phyloP scores from a whole-genome alignment of 2,329 filamentous ascomycete species.

The Alternaria brassicicola region DNA sequence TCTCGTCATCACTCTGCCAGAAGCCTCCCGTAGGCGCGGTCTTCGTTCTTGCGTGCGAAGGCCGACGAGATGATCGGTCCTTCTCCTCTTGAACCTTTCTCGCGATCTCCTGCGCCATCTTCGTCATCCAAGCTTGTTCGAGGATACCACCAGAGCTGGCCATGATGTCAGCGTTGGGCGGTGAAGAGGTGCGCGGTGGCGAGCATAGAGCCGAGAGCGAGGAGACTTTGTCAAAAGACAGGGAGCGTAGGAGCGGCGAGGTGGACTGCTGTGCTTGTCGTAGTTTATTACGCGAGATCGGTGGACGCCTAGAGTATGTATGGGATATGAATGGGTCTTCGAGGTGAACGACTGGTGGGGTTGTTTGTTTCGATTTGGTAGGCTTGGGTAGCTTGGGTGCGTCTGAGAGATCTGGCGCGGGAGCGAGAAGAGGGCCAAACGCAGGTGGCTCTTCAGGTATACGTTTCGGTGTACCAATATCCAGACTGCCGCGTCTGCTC shows the following conservation, averaged over 20 bases:
- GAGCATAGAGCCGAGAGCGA: constrained; percentile 35
- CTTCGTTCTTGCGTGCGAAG: constrained; percentile 12
- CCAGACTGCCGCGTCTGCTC: constrained; percentile 30
- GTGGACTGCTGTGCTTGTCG: constrained; percentile 42
- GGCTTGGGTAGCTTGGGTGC: constrained; percentile 34
- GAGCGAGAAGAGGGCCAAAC: constrained; percentile 32
- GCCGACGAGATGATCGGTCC: constrained; percentile 33
- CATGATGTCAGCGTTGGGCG: constrained; percentile 32
- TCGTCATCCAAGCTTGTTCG: constrained; percentile 85
- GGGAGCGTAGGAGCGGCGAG: constrained; percentile 45
- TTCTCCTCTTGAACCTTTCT: constrained; percentile 88
- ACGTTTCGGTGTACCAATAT: constrained; percentile 34
- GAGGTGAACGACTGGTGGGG: constrained; percentile 6
- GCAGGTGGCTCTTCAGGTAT: constrained; percentile 21
- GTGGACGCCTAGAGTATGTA: constrained; percentile 30
- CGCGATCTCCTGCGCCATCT: constrained; percentile 93
- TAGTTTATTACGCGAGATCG: constrained; percentile 39
- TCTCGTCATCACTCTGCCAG: constrained; percentile 35
- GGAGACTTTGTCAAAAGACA: constrained; percentile 42
- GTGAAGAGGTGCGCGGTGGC: constrained; percentile 31
- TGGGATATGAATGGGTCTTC: constrained; percentile 20
- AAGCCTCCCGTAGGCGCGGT: constrained; percentile 22
- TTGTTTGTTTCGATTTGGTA: constrained; percentile 29
- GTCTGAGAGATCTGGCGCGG: constrained; percentile 37
- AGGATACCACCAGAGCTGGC: constrained; percentile 60